Percentiles rank a stretch among this genome's conserved stretches.
These are phyloP conservation scores for Lepiota subincarnata DNA, from an alignment of 768 basidiomycete genomes.

Conservation along the genomic window DNA sequence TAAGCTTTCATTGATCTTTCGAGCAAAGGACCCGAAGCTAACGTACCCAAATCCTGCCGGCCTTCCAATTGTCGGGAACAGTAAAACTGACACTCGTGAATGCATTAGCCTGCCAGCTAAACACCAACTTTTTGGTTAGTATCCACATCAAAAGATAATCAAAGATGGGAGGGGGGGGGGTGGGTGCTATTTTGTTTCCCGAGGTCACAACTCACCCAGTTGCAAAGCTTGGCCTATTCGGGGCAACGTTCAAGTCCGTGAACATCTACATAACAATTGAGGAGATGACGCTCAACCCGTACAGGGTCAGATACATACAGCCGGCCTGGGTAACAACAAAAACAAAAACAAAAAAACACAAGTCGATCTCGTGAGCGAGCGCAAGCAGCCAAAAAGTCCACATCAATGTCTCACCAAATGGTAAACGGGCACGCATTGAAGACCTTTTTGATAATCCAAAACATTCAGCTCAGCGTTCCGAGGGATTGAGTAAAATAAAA, in stretches of 20 bases:
- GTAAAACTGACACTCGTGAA: conserved; percentile 38
- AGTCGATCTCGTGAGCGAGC: not conserved
- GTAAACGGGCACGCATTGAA: conserved; percentile 65
- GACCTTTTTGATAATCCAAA: conserved; percentile 29
- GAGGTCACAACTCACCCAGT: conserved; percentile 37
- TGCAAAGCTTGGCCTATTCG: conserved; percentile 36
- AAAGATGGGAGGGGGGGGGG: no score
- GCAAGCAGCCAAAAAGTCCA: conserved; percentile 10
- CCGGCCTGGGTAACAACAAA: conserved; percentile 29
- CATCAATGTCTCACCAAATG: conserved; percentile 43
- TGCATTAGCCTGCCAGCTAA: conserved; percentile 37
- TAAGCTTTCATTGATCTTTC: not conserved
- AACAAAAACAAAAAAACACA: not conserved
- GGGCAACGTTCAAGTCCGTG: conserved; percentile 51
- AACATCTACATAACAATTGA: conserved; percentile 42
- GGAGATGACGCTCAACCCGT: not conserved
- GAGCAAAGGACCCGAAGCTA: no score
- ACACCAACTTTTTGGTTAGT: not conserved
- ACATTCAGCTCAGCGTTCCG: not conserved
- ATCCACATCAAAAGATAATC: not conserved
- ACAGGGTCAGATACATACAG: conserved; percentile 20
- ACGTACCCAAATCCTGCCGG: conserved; percentile 54
- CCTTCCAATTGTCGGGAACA: conserved; percentile 62
- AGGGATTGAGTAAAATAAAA: no score
- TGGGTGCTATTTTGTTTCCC: no score